These are phyloP conservation scores for Sporothrix sp. DNA, from an alignment of 2,329 filamentous ascomycete genomes.

Conservation along the genomic window DNA sequence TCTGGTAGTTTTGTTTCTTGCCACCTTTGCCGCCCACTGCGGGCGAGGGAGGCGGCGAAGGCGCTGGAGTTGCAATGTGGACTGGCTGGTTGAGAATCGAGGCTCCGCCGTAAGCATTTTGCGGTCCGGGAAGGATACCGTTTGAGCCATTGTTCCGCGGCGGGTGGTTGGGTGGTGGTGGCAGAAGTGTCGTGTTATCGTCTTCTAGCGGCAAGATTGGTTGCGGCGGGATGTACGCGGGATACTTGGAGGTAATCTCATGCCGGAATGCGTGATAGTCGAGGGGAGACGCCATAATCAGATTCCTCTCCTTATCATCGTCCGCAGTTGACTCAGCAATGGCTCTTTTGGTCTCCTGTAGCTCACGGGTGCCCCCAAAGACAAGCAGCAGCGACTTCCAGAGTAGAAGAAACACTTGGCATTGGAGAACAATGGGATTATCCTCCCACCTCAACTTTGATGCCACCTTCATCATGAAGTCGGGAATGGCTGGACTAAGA, in stretches of 20 bases:
- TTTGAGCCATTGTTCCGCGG: constrained; percentile 50
- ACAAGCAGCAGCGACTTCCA: constrained; percentile 87
- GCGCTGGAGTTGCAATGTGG: constrained; percentile 95
- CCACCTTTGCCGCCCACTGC: constrained; percentile 78
- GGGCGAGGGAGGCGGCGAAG: constrained; percentile 89
- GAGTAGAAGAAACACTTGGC: constrained; percentile 66
- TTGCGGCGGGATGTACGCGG: constrained; percentile 83
- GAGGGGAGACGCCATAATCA: constrained; percentile 84
- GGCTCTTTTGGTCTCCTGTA: constrained; percentile 63
- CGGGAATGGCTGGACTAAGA: constrained; percentile 57
- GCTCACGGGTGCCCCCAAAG: constrained; percentile 69
- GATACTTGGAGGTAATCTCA: constrained; percentile 96
- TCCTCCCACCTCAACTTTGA: constrained; percentile 66
- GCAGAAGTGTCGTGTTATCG: constrained; percentile 83
- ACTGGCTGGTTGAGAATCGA: constrained; percentile 94
- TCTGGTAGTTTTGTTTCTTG: constrained; percentile 99
- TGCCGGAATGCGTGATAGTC: constrained; percentile 96
- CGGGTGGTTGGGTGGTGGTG: constrained; percentile 68
- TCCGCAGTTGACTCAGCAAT: constrained; percentile 51
- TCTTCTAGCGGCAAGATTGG: constrained; percentile 76
- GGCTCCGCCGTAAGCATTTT: constrained; percentile 47
- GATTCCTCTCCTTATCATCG: constrained; percentile 57
- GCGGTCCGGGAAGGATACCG: constrained; percentile 49
- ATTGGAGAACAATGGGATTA: constrained; percentile 50
- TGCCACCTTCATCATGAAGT: constrained; percentile 60